These are phyloP conservation scores for Serpula lacrymans DNA, from an alignment of 768 basidiomycete species.

Conservation along the genomic window DNA sequence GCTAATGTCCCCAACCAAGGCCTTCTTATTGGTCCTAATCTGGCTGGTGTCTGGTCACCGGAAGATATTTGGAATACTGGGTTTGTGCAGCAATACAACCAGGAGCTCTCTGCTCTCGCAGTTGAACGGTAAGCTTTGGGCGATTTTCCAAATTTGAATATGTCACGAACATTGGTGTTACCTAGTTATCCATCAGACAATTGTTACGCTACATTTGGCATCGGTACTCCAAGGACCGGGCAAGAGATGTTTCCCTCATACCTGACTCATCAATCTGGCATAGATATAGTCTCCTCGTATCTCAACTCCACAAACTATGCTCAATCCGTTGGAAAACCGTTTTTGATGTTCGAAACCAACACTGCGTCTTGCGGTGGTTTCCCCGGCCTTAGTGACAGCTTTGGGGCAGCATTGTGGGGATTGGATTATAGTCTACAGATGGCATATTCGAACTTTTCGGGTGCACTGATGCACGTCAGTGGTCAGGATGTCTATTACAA, in stretches of 20 bases:
- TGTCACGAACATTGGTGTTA: no score
- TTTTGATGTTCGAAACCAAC: constrained; percentile 59
- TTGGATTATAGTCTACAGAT: constrained; percentile 52
- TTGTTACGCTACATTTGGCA: constrained; percentile 49
- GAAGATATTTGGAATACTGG: constrained; percentile 52
- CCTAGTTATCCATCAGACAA: constrained; percentile 60
- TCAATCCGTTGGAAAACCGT: constrained; percentile 35
- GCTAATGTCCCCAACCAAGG: constrained; percentile 35
- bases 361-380: constrained; percentile 51
- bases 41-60: constrained; percentile 54
- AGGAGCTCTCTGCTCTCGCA: constrained; percentile 40
- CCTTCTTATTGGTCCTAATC: constrained; percentile 60
- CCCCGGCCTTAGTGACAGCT: constrained; percentile 54
- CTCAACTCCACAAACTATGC: constrained; percentile 42
- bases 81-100: constrained; percentile 42
- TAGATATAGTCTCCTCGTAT: constrained; percentile 49
- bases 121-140: constrained; percentile 48
- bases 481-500: constrained; percentile 67
- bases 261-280: constrained; percentile 55
- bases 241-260: constrained; percentile 43
- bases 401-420: constrained; percentile 50
- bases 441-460: constrained; percentile 46
- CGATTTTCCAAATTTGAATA: constrained; percentile 1
- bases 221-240: constrained; percentile 37
- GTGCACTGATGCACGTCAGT: constrained; percentile 49